Evolutionary conservation across 1,139 yeast genomes (phyloP).

Genomic region (Kluyveromyces sp.): DNA sequence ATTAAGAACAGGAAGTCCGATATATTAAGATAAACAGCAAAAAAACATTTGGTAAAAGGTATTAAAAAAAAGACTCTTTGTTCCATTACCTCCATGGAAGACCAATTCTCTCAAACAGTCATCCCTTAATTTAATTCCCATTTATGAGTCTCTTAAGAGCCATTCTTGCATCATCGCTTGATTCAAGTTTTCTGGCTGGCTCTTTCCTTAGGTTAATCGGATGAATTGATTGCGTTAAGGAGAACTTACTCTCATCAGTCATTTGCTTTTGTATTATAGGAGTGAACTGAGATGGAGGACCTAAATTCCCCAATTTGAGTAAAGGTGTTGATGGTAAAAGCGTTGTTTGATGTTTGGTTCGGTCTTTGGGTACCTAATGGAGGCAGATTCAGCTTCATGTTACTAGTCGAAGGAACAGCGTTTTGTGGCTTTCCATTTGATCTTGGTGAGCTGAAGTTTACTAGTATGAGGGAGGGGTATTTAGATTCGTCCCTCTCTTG

Average conservation of each 20-base stretch:
- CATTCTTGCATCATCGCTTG: slow-evolving; percentile 24
- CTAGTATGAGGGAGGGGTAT: slow-evolving; percentile 26
- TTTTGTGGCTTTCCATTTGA: slow-evolving; percentile 1
- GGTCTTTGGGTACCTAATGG: slow-evolving; percentile 2
- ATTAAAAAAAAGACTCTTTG: no score
- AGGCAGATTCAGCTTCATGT: slow-evolving; percentile 1
- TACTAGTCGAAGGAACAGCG: neutral
- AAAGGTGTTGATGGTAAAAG: slow-evolving; percentile 3
- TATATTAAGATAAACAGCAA: no score
- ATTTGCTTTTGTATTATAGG: slow-evolving; percentile 11
- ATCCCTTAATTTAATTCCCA: slow-evolving; percentile 7
- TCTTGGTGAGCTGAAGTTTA: slow-evolving; percentile 15
- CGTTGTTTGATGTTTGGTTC: slow-evolving; percentile 1
- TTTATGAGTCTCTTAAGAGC: slow-evolving; percentile 24
- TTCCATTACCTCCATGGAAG: neutral
- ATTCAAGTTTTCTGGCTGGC: neutral
- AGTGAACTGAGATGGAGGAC: slow-evolving; percentile 8
- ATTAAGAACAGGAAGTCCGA: no score
- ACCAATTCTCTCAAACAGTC: neutral
- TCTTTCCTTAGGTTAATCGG: slow-evolving; percentile 1
- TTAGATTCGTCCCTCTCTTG: slow-evolving; percentile 17
- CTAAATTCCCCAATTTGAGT: neutral
- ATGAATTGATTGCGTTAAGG: neutral
- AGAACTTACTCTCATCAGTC: slow-evolving; percentile 2
- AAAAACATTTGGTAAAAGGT: no score